Base-by-base conservation (phyloP, 2,329 filamentous ascomycete species). In the Thielaviopsis ethacetica region DNA sequence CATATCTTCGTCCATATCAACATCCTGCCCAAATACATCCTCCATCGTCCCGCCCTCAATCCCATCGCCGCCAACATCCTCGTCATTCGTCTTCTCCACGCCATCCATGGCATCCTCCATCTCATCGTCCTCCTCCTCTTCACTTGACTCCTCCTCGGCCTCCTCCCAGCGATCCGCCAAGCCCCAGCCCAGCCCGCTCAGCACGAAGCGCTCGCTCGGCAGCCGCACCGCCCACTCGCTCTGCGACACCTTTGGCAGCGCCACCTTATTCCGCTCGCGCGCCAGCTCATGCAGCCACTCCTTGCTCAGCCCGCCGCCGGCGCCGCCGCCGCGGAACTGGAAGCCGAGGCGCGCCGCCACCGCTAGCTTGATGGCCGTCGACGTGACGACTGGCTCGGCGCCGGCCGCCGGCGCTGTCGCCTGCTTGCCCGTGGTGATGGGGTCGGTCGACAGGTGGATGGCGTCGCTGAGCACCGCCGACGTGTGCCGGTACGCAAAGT, bases 401-500 rank as follows among this genome's bases (percentile, higher is more conserved):
- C 71, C 74, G 19, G 73, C 70, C 0, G 69, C 69, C 3, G 76
- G 75, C 3, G 72, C 74, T 12, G 75, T 77, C 61, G 77, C 78
- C 1, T 73, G 69, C 0, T 74, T 67, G 6, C 71, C 77, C 47
- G 75, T 76, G 21, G 80, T 75, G 72, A 87, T 86, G 7, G 84
- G 84, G 68, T 88, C 85, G 6, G 80, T 78, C 5, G 79, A 77
- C 26, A 88, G 78, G 66, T 86, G 83, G 17, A 88, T 71, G 6
- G 82, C 84, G 71, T 90, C 86, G 64, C 75, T 81, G 21, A 91
- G 80, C 41, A 91, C 76, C 60, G 80, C 78, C 1, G 82, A 82
- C 10, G 85, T 88, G 75, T 90, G 87, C 44, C 88, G 83, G 77
- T 93, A 93, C 54, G 88, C 86, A 68, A 91, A 91, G 73, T 93